A percentile compares a stretch with the other conserved stretches of the same genome.
phyloP scores from a whole-genome alignment of 495 filamentous ascomycete genomes.

The Bacidia rubella region DNA sequence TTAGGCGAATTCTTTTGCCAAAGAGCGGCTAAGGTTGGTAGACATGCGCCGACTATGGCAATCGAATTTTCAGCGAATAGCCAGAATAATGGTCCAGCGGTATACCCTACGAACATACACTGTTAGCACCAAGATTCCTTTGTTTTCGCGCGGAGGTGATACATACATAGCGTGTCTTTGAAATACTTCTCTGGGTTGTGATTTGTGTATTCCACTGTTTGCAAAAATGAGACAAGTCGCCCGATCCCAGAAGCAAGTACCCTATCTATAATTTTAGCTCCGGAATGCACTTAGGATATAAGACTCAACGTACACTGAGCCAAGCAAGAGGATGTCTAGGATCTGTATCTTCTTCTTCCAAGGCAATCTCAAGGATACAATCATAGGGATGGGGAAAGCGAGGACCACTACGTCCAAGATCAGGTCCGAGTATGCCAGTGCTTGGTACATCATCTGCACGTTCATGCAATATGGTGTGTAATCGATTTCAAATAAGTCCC shows the following conservation, averaged over 20 bases:
- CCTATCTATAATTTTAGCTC: background rate
- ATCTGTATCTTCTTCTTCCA: conserved; percentile 17
- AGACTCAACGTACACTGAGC: conserved; percentile 16
- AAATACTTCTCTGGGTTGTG: conserved; percentile 1
- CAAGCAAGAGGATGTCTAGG: conserved; percentile 21
- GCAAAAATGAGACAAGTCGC: conserved; percentile 2
- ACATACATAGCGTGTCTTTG: conserved; percentile 3
- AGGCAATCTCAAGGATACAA: conserved; percentile 14
- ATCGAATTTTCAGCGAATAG: conserved; percentile 6
- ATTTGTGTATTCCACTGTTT: background rate
- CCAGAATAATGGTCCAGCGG: conserved; percentile 4
- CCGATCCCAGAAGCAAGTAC: conserved; percentile 7
- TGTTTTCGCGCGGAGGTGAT: background rate
- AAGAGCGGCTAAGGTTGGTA: conserved; percentile 5
- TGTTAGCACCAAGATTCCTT: background rate
- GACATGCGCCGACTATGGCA: conserved; percentile 5
- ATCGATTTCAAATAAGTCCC: background rate
- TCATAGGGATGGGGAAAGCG: conserved; percentile 7
- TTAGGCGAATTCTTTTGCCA: background rate
- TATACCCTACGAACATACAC: background rate
- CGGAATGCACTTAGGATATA: background rate
- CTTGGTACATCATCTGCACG: background rate
- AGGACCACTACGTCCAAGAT: conserved; percentile 6
- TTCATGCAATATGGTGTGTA: background rate
- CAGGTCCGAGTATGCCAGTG: background rate